A percentile compares a stretch with the other conserved stretches of the same genome.
These are phyloP conservation scores for Pseudevernia furfuracea DNA, from an alignment of 495 filamentous ascomycete species.

Conservation along the genomic window DNA sequence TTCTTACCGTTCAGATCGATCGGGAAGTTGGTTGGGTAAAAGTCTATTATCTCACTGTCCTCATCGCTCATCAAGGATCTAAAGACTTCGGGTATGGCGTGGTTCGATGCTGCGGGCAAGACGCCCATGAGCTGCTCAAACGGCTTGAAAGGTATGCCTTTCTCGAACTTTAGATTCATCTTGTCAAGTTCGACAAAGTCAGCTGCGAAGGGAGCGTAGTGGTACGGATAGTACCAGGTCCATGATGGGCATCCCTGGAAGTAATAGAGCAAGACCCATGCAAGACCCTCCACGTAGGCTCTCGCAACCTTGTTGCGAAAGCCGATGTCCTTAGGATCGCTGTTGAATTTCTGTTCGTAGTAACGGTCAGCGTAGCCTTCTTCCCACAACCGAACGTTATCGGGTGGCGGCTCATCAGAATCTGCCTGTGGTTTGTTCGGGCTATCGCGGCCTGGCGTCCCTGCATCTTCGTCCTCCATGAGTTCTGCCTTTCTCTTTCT, in stretches of 20 bases:
- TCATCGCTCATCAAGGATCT: conserved; percentile 78
- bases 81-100: conserved; percentile 81
- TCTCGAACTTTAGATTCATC: conserved; percentile 73
- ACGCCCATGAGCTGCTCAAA: conserved; percentile 99
- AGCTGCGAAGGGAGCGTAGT: conserved; percentile 94
- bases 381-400: conserved; percentile 90
- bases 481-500: conserved; percentile 58
- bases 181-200: conserved; percentile 83
- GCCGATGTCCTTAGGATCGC: conserved; percentile 67
- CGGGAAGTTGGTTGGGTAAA: conserved; percentile 91
- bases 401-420: conserved; percentile 56
- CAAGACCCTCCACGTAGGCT: conserved; percentile 91
- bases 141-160: conserved; percentile 78
- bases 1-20: conserved; percentile 97
- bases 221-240: conserved; percentile 98
- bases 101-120: conserved; percentile 81
- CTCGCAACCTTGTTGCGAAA: conserved; percentile 90
- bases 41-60: conserved; percentile 89
- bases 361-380: conserved; percentile 90
- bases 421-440: conserved; percentile 34
- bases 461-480: conserved; percentile 50
- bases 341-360: conserved; percentile 95
- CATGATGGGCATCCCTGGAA: conserved; percentile 97
- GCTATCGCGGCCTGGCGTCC: conserved; percentile 51
- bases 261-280: conserved; percentile 96